A percentile compares a stretch with the other conserved stretches of the same genome.
phyloP scores from a whole-genome alignment of 2,329 filamentous ascomycete species.

The Aspergillus tubingensis region DNA sequence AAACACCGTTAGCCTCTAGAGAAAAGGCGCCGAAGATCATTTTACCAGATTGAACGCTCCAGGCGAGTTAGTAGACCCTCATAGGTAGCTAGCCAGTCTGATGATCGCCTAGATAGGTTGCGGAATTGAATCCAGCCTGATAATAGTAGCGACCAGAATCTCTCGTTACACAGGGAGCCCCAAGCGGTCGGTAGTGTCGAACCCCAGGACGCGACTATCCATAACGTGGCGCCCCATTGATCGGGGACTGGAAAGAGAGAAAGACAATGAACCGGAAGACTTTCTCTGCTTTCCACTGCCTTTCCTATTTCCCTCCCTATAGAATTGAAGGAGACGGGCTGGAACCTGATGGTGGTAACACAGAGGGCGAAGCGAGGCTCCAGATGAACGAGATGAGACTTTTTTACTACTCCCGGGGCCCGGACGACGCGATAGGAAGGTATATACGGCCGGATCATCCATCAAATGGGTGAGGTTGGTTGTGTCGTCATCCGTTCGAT shows the following conservation, averaged over 20 bases:
- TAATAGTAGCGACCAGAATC: not conserved
- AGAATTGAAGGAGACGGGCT: not conserved
- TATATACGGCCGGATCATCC: not conserved
- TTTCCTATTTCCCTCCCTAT: too few species aligned
- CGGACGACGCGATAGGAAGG: conserved; percentile 1
- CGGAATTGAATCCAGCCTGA: not conserved
- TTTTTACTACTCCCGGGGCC: not conserved
- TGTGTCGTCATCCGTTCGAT: conserved; percentile 5
- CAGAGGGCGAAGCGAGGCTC: not conserved
- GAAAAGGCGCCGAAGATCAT: too few species aligned
- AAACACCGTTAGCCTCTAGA: too few species aligned
- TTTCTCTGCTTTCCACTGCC: too few species aligned
- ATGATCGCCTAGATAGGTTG: not conserved
- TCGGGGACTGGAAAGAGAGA: not conserved
- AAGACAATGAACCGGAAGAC: not conserved
- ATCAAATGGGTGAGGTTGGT: not conserved
- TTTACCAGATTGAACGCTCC: too few species aligned
- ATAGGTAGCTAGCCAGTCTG: not conserved
- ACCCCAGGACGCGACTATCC: not conserved
- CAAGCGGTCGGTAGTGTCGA: conserved; percentile 2
- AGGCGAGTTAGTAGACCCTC: not conserved
- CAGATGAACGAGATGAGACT: not conserved
- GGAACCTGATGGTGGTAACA: not conserved
- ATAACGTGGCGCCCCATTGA: conserved; percentile 10
- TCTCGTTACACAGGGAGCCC: conserved; percentile 7